These are phyloP conservation scores for Penicillium sp. DNA, from an alignment of 2,329 filamentous ascomycete genomes.

Conservation along the genomic window DNA sequence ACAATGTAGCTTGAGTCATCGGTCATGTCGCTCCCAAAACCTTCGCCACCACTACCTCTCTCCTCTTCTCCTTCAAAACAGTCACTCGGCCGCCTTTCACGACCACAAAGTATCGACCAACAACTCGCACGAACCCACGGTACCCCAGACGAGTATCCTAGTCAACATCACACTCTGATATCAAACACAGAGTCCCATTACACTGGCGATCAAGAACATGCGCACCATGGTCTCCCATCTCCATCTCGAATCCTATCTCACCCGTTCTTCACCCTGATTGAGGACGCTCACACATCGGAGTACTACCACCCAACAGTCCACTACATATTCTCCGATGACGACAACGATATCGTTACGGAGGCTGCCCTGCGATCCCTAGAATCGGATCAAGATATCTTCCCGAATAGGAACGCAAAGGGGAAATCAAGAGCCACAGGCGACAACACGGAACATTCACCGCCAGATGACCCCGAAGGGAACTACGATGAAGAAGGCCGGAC, in stretches of 20 bases:
- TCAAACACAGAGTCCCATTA: slow-evolving; percentile 8
- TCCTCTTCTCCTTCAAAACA: slow-evolving; percentile 39
- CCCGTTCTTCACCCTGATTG: slow-evolving; percentile 84
- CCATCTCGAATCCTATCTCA: slow-evolving; percentile 60
- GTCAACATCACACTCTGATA: background rate
- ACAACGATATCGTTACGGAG: slow-evolving; percentile 74
- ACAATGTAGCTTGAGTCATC: slow-evolving; percentile 37
- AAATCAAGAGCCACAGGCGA: slow-evolving; percentile 5
- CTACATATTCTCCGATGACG: slow-evolving; percentile 94
- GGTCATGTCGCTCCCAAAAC: slow-evolving; percentile 43
- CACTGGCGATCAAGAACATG: slow-evolving; percentile 26
- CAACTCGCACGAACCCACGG: slow-evolving; percentile 4
- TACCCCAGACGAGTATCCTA: slow-evolving; percentile 15
- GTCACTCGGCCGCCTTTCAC: slow-evolving; percentile 26
- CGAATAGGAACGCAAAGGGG: slow-evolving; percentile 28
- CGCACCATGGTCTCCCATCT: slow-evolving; percentile 23
- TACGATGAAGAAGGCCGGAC: slow-evolving; percentile 28
- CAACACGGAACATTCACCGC: background rate
- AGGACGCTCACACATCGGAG: slow-evolving; percentile 73
- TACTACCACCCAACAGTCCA: slow-evolving; percentile 85
- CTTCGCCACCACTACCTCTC: slow-evolving; percentile 27
- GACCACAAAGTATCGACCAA: slow-evolving; percentile 27
- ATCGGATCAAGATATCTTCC: slow-evolving; percentile 42
- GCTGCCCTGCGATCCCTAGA: slow-evolving; percentile 64
- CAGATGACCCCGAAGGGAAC: slow-evolving; percentile 17